These are phyloP conservation scores for Pseudogymnoascus sp. DNA, from an alignment of 2,329 filamentous ascomycete genomes.

Conservation along the genomic window DNA sequence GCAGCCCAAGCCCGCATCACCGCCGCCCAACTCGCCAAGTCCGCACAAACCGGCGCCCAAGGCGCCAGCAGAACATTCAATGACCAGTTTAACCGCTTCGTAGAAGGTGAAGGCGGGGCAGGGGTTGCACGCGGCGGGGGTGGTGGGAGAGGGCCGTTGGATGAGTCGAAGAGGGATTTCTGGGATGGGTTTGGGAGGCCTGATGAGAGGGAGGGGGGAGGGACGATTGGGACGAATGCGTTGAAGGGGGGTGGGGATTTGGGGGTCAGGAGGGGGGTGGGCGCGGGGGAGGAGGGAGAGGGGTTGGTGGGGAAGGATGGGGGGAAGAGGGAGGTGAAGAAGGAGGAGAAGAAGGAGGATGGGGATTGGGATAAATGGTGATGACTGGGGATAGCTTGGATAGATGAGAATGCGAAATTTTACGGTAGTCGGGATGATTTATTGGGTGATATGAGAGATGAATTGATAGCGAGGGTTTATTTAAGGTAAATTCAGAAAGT, in stretches of 20 bases:
- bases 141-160: conserved; percentile 34
- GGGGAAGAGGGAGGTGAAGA: conserved; percentile 18
- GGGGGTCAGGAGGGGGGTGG: not conserved
- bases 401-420: not conserved
- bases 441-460: not conserved
- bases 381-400: conserved; percentile 11
- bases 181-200: conserved; percentile 83
- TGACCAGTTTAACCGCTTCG: conserved; percentile 75
- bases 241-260: not conserved
- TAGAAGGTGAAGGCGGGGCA: conserved; percentile 55
- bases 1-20: conserved; percentile 56
- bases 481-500: not conserved
- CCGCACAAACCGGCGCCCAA: conserved; percentile 60
- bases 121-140: conserved; percentile 25
- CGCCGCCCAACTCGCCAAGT: conserved; percentile 56
- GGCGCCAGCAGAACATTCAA: conserved; percentile 66
- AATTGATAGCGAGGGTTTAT: not conserved
- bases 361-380: conserved; percentile 22
- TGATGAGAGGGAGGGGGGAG: conserved; percentile 31
- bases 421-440: not conserved
- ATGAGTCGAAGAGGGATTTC: conserved; percentile 69
- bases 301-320: not conserved
- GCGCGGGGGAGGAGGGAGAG: not conserved
- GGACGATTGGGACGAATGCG: not conserved
- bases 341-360: conserved; percentile 17